Percentiles rank a stretch among this genome's conserved stretches.
Conservation (phyloP, 2,329 filamentous ascomycete genomes). For the Colletotrichum sp. region DNA sequence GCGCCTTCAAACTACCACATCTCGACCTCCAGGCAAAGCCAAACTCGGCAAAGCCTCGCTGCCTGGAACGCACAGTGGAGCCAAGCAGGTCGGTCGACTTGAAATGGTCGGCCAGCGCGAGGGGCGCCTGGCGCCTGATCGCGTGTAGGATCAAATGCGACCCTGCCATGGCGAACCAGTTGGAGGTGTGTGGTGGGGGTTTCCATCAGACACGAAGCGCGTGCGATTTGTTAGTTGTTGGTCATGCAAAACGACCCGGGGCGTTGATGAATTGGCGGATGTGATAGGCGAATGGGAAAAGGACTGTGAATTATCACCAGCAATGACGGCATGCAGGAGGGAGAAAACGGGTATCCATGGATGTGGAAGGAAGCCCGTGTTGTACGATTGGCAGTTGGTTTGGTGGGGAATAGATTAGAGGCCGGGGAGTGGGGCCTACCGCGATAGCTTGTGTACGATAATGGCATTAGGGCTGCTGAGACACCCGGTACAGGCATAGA, state of each 20-base stretch:
- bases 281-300: neutral
- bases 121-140: neutral
- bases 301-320: neutral
- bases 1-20: neutral
- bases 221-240: neutral
- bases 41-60: neutral
- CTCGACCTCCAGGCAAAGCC: neutral
- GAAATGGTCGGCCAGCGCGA: neutral
- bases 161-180: neutral
- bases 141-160: neutral
- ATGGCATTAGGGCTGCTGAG: constrained; percentile 1
- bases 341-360: neutral
- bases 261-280: neutral
- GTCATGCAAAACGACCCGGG: neutral
- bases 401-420: neutral
- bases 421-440: neutral
- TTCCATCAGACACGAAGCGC: neutral
- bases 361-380: neutral
- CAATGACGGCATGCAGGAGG: neutral
- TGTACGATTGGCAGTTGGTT: neutral
- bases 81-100: neutral
- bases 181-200: neutral
- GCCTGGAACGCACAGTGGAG: neutral
- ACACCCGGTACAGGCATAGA: neutral
- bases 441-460: neutral